phyloP scores from a whole-genome alignment of 2,329 filamentous ascomycete genomes.

The Apiospora pterosperma region DNA sequence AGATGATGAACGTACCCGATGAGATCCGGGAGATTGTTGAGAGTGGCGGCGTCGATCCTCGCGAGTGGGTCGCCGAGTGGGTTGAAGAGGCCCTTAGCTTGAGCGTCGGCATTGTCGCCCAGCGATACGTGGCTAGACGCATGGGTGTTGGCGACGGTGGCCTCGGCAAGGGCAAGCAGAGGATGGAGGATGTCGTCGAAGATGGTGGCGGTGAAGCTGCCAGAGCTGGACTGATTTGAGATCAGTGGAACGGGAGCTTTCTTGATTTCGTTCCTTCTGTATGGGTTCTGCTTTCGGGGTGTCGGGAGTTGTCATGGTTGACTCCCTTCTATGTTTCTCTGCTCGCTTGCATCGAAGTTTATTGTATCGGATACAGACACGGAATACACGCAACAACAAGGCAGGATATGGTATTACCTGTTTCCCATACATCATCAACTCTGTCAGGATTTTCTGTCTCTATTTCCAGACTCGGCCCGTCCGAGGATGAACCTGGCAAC shows the following conservation, averaged over 20 bases:
- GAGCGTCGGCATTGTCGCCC: conserved; percentile 80
- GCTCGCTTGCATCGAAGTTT: neutral
- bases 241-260: no score
- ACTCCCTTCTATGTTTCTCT: neutral
- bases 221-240: conserved; percentile 51
- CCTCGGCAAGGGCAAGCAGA: conserved; percentile 59
- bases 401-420: neutral
- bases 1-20: conserved; percentile 57
- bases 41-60: conserved; percentile 73
- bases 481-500: neutral
- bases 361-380: neutral
- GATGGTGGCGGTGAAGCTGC: conserved; percentile 59
- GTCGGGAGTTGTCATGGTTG: neutral
- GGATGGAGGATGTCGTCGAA: conserved; percentile 51
- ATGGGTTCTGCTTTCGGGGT: neutral
- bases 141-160: conserved; percentile 93
- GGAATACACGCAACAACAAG: neutral
- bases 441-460: neutral
- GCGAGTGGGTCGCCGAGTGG: conserved; percentile 98
- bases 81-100: conserved; percentile 82
- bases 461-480: neutral
- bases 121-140: conserved; percentile 87
- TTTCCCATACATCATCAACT: neutral
- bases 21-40: conserved; percentile 85
- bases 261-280: neutral